Evolutionary conservation across 2,329 filamentous ascomycete species (phyloP).

Genomic region (Trichoderma sp.): DNA sequence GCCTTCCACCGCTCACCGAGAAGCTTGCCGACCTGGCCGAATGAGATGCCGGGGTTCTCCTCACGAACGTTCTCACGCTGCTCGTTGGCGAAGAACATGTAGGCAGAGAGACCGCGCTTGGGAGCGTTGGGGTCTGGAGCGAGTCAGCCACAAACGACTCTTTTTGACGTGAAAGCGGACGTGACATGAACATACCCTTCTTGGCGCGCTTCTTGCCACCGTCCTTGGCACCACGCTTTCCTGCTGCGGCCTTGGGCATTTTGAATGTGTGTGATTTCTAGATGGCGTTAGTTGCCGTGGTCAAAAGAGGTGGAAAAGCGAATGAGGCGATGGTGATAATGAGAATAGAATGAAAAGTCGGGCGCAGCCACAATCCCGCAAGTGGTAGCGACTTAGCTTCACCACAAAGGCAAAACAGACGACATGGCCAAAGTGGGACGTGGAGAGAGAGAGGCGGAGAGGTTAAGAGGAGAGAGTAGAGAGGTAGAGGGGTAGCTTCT

Average conservation of each 20-base stretch:
- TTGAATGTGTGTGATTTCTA: conserved; percentile 43
- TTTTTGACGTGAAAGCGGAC: neutral
- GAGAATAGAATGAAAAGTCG: neutral
- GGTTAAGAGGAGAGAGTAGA: conserved; percentile 26
- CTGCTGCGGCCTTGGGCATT: conserved; percentile 60
- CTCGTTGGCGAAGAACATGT: conserved; percentile 99
- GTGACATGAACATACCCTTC: conserved; percentile 56
- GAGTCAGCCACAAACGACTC: conserved; percentile 25
- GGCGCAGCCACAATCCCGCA: neutral
- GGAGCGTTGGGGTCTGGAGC: conserved; percentile 87
- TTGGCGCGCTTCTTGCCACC: conserved; percentile 58
- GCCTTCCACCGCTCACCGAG: conserved; percentile 99
- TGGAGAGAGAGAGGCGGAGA: neutral
- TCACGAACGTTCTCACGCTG: conserved; percentile 97
- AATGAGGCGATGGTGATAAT: conserved; percentile 12
- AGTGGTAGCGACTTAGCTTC: neutral
- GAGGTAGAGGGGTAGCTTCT: conserved; percentile 34
- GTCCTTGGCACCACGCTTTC: conserved; percentile 57
- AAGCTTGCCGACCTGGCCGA: conserved; percentile 98
- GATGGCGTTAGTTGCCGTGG: neutral
- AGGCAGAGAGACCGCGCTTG: conserved; percentile 98
- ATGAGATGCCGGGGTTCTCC: conserved; percentile 96
- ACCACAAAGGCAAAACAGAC: neutral
- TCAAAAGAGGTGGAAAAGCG: neutral
- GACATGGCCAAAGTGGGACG: conserved; percentile 4